Evolutionary conservation across 2,329 filamentous ascomycete genomes (phyloP).

Genomic region (Biscogniauxia marginata): DNA sequence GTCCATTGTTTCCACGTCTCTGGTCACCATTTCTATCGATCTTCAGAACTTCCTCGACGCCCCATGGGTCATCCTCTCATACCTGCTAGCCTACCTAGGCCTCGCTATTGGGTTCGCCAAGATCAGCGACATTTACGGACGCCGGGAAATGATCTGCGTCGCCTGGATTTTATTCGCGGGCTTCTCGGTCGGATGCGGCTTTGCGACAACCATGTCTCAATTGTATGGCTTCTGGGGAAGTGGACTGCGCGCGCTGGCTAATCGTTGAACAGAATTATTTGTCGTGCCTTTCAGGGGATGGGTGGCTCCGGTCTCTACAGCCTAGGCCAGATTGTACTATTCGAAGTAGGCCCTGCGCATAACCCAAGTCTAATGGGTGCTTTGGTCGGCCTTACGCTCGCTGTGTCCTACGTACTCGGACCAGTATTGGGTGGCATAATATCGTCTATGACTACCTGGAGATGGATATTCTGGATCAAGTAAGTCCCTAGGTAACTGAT

Average conservation of each 20-base stretch:
- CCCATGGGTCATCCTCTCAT: constrained; percentile 56
- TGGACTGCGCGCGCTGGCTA: constrained; percentile 6
- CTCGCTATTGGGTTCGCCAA: constrained; percentile 59
- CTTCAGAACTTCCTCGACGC: constrained; percentile 50
- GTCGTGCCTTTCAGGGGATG: constrained; percentile 58
- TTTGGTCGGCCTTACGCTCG: constrained; percentile 54
- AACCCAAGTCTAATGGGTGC: constrained; percentile 54
- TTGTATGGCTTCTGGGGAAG: constrained; percentile 39
- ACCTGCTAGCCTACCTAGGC: constrained; percentile 58
- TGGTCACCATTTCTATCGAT: constrained; percentile 55
- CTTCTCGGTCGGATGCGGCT: constrained; percentile 55
- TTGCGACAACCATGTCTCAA: constrained; percentile 48
- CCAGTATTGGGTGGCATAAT: constrained; percentile 58
- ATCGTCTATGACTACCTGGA: constrained; percentile 53
- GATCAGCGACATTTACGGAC: constrained; percentile 59
- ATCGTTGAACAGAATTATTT: constrained; percentile 49
- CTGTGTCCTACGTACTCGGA: constrained; percentile 57
- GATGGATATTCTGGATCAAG: constrained; percentile 64
- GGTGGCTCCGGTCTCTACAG: constrained; percentile 63
- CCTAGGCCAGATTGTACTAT: constrained; percentile 55
- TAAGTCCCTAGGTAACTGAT: constrained; percentile 31
- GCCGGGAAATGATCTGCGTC: constrained; percentile 46
- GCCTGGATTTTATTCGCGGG: constrained; percentile 56
- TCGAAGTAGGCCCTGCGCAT: constrained; percentile 54
- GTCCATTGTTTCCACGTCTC: constrained; percentile 57